Conservation (phyloP, 208 protist species). For the Borovskyia barvae region DNA sequence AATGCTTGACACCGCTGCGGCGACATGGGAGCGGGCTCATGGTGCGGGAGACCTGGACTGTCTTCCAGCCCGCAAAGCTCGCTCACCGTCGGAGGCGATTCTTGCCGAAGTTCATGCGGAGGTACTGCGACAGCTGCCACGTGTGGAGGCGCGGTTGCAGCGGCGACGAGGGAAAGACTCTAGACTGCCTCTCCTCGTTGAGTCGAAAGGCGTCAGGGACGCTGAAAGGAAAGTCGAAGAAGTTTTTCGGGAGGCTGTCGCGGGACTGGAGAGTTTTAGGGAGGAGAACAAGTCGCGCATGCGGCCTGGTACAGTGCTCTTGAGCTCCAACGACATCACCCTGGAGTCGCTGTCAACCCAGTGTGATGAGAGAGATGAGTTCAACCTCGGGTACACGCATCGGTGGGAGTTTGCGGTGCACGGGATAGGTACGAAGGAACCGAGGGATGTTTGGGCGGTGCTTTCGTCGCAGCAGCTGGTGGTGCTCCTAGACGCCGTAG, state of each 20-base stretch:
- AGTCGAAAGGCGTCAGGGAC: constrained; percentile 42
- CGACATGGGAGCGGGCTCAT: constrained; percentile 14
- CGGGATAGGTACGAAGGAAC: constrained; percentile 25
- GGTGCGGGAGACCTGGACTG: constrained; percentile 11
- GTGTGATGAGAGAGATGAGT: constrained; percentile 53
- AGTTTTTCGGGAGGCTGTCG: constrained; percentile 20
- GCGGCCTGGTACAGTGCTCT: neutral
- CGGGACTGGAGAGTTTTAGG: constrained; percentile 29
- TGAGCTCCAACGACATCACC: constrained; percentile 26
- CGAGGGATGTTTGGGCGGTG: constrained; percentile 63
- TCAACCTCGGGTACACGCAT: constrained; percentile 73
- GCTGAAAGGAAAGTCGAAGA: constrained; percentile 21
- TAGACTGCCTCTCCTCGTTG: constrained; percentile 55
- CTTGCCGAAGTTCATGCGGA: constrained; percentile 40
- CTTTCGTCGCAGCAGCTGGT: constrained; percentile 73
- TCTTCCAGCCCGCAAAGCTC: constrained; percentile 44
- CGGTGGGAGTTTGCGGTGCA: constrained; percentile 74
- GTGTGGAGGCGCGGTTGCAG: constrained; percentile 25
- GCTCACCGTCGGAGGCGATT: constrained; percentile 57
- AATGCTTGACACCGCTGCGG: constrained; percentile 29
- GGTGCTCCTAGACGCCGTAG: constrained; percentile 68
- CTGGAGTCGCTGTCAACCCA: constrained; percentile 26
- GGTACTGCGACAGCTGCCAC: constrained; percentile 47
- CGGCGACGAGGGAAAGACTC: constrained; percentile 26
- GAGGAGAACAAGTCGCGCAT: neutral